Evolutionary conservation across 495 filamentous ascomycete genomes (phyloP), one percentile per base, ranked within the genome.

Genomic region (Xylaria acuta): DNA sequence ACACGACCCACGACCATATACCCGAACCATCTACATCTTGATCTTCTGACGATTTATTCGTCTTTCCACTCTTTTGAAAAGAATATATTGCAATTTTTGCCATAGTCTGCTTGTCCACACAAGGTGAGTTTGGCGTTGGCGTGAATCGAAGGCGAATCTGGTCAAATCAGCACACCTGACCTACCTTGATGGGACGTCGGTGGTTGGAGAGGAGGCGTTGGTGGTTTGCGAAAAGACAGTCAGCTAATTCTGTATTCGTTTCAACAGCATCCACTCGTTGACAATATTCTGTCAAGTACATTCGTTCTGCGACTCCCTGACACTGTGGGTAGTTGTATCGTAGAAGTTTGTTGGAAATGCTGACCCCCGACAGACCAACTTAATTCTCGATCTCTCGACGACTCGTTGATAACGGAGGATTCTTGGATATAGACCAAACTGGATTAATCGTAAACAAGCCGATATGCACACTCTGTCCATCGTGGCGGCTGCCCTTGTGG

Each of bases 261-360:
- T 67, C 36, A 70, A 56, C 75, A 86, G 85, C 85, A 80, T 80
- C 88, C 88, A 78, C 83, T 89, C 86, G 82, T 88, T 89, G 84
- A 85, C 83, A 85, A 32, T 75, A 79, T 63, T 75, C 81, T 86
- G 87, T 89, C 88, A 89, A 90, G 86, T 90, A 86, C 88, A 87
- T 85, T 89, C 88, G 85, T 90, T 90, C 82, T 77, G 77, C 74
- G 78, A 78, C 72, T 74, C 74, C 80, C 84, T 87, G 77, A 79
- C 77, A 75, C 85, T 85, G 86, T 87, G 86, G 81, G 85, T 84
- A 70, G 74, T 75, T 80, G n/a, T 70, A 32, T 20, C 45, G 56
- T 60, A 66, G 30, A 18, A 32, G 51, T 51, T 43, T 69, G 41
- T 49, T 73, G 22, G n/a, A 74, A 75, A 76, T 73, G 75, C 77